Evolutionary conservation across 1,284 basidiomycete genomes (phyloP), one percentile per base, ranked within the genome.

Genomic region (Phellinidium pouzarii): DNA sequence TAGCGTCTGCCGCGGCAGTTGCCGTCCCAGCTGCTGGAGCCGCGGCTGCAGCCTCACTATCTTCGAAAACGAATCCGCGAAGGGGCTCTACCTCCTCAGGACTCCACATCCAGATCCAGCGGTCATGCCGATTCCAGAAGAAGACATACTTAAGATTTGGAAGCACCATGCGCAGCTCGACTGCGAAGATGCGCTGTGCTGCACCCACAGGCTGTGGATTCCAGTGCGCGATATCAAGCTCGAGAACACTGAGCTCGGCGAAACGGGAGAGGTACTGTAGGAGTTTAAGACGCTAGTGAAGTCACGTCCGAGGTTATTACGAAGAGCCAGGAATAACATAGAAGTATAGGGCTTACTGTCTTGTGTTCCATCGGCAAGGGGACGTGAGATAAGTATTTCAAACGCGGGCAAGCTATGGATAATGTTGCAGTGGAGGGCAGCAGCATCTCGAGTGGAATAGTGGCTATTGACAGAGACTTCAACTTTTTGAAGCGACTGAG

Each of bases 201-300:
- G 46, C n/a, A 8, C 44, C 38, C 2, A 19, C 14, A 3, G 47
- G 50, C 17, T 36, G 50, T 1, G 54, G 54, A 31, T n/a, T 34
- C 54, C 54, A 56, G 40, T 56, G 44, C n/a, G 46, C 38, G 11
- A 56, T 29, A 42, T 56, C 54, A 12, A 56, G 9, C 29, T 56
- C 54, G n/a, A 56, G 37, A 6, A 52, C 20, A 1, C 14, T 17
- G 17, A 56, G 50, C 1, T 48, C 27, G 4, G 54, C 3, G n/a
- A 56, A 42, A 12, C 45, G 50, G 12, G 48, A 37, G 26, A 55
- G 45, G 25, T 42, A 19, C 27, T 26, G 29, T 9, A 55, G 44
- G 38, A 55, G 34, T 7, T 26, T 43, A 17, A 48, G 38, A 20
- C 42, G 54, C 54, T 55, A 29, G 17, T 7, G 14, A 37, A 14